These are phyloP conservation scores for Solioccasus polychromus DNA, from an alignment of 768 basidiomycete species.

Conservation along the genomic window DNA sequence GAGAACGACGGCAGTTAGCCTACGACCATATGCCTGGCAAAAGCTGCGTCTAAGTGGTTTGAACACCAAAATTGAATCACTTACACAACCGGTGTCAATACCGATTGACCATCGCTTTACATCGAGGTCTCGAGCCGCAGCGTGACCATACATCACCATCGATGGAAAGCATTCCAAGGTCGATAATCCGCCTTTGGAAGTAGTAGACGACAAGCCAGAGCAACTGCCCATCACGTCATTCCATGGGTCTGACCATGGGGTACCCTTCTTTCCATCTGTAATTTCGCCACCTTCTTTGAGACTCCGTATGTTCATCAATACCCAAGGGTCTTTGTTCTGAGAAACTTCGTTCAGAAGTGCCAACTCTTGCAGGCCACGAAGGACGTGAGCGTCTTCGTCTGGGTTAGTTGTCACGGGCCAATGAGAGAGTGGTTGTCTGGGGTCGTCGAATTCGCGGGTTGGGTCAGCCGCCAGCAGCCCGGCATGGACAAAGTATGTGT, in stretches of 20 bases:
- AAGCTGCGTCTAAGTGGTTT: not conserved
- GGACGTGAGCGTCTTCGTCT: constrained; percentile 15
- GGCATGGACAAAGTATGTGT: constrained; percentile 78
- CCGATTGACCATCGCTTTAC: constrained; percentile 82
- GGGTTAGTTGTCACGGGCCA: constrained; percentile 41
- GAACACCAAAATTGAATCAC: constrained; percentile 22
- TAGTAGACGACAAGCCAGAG: constrained; percentile 41
- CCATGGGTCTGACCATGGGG: constrained; percentile 78
- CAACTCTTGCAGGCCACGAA: constrained; percentile 64
- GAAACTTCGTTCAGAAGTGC: constrained; percentile 65
- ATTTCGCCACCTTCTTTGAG: constrained; percentile 39
- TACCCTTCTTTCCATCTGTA: constrained; percentile 41
- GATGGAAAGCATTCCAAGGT: constrained; percentile 63
- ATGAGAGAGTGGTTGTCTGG: constrained; percentile 69
- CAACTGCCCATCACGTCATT: constrained; percentile 61
- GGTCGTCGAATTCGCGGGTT: constrained; percentile 42
- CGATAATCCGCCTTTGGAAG: constrained; percentile 28
- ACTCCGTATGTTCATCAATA: constrained; percentile 42
- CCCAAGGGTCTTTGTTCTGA: constrained; percentile 79
- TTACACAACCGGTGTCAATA: constrained; percentile 83
- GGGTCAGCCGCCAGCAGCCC: constrained; percentile 79
- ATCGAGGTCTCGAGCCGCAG: constrained; percentile 76
- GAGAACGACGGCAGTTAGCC: constrained; percentile 68
- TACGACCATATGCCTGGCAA: constrained; percentile 53
- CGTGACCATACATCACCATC: constrained; percentile 86